A percentile compares a stretch with the other conserved stretches of the same genome.
phyloP scores from a whole-genome alignment of 2,329 filamentous ascomycete species.

The Pezicula rhizophila region DNA sequence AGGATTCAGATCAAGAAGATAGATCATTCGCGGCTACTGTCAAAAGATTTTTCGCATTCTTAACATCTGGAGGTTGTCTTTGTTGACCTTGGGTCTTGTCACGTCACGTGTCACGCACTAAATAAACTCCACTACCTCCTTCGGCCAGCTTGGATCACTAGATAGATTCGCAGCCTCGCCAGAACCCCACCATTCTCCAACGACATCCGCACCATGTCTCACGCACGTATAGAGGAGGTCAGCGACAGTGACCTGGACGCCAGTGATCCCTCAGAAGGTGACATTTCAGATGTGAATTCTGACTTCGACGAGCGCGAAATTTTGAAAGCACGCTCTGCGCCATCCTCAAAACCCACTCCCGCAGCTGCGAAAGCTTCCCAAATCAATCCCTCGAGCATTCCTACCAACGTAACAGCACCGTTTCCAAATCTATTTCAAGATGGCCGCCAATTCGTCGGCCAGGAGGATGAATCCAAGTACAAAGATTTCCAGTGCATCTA shows the following conservation, averaged over 20 bases:
- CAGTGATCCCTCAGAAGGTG: constrained; percentile 76
- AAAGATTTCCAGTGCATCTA: constrained; percentile 85
- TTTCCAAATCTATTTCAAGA: constrained; percentile 29
- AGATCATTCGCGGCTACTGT: no score
- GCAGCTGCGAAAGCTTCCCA: constrained; percentile 19
- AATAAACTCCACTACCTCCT: no score
- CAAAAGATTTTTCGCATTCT: no score
- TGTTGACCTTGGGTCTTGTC: no score
- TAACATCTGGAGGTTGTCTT: no score
- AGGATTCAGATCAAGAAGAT: no score
- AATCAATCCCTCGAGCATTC: constrained; percentile 28
- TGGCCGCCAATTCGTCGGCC: constrained; percentile 29
- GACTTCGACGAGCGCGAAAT: constrained; percentile 45
- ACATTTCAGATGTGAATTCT: constrained; percentile 60
- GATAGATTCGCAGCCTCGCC: not conserved
- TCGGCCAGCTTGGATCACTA: no score
- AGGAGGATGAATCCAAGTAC: constrained; percentile 50
- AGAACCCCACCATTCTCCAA: constrained; percentile 2
- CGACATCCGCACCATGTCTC: constrained; percentile 55
- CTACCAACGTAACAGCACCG: constrained; percentile 29
- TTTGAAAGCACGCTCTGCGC: constrained; percentile 16
- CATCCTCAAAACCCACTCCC: constrained; percentile 26
- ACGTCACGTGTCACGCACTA: no score
- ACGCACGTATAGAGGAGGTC: constrained; percentile 88
- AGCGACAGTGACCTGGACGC: constrained; percentile 65